Conservation (phyloP, 768 basidiomycete genomes). For the Pholiota conissans region DNA sequence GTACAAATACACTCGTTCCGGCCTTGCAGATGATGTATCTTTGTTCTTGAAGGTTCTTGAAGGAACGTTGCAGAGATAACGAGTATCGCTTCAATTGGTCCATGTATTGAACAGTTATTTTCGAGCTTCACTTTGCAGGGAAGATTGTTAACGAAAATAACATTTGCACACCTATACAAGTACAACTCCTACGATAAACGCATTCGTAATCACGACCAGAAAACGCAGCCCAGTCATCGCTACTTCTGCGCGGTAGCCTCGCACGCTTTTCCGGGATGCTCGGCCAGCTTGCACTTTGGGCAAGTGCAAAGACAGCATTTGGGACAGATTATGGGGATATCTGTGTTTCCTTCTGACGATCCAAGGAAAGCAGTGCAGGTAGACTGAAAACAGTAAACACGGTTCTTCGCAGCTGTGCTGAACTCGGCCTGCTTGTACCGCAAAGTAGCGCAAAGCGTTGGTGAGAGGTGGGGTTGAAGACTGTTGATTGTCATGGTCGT, state of each 20-base stretch:
- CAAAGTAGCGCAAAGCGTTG: constrained; percentile 28
- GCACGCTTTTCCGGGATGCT: constrained; percentile 41
- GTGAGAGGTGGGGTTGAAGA: constrained; percentile 29
- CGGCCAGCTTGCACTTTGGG: constrained; percentile 43
- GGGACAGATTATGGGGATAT: constrained; percentile 30
- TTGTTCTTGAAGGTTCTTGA: no score
- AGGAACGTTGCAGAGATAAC: no score
- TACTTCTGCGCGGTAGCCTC: constrained; percentile 40
- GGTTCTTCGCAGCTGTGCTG: constrained; percentile 32
- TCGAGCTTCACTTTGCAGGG: no score
- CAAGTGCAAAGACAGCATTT: constrained; percentile 43
- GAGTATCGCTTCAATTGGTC: no score
- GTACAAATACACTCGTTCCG: no score
- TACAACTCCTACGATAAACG: no score
- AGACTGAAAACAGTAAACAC: constrained; percentile 49
- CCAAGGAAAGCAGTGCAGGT: constrained; percentile 55
- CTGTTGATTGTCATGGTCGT: constrained; percentile 28
- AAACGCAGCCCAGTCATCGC: no score
- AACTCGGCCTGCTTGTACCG: constrained; percentile 46
- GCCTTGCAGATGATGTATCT: no score
- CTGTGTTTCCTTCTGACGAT: constrained; percentile 23
- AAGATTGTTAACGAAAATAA: no score
- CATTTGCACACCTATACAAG: no score
- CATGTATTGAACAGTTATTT: no score
- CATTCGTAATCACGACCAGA: no score